Conservation (phyloP, 371 early-diverging fungal species). For the Lichtheimia hyalospora region DNA sequence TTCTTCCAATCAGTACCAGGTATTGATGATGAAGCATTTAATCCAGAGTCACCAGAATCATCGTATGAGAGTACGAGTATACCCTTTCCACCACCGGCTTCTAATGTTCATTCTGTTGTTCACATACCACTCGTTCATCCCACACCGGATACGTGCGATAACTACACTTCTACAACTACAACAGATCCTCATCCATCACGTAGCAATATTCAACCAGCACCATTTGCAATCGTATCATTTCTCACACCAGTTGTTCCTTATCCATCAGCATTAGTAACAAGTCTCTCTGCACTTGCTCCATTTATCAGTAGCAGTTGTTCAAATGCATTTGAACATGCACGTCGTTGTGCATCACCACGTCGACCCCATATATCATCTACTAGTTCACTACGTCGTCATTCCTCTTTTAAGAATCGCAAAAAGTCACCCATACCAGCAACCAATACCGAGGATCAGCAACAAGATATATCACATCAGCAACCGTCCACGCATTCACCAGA, state of each 20-base stretch:
- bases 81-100: slow-evolving; percentile 41
- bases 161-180: slow-evolving; percentile 12
- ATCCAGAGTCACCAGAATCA: slow-evolving; percentile 52
- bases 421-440: slow-evolving; percentile 15
- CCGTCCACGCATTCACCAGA: too few species aligned
- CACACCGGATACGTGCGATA: slow-evolving; percentile 16
- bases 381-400: not conserved
- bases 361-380: not conserved
- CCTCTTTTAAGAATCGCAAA: not conserved
- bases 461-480: too few species aligned
- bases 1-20: slow-evolving; percentile 58
- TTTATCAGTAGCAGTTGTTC: slow-evolving; percentile 54
- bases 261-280: slow-evolving; percentile 50
- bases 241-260: slow-evolving; percentile 62
- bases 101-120: slow-evolving; percentile 58
- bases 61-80: slow-evolving; percentile 28
- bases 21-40: slow-evolving; percentile 64
- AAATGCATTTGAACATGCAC: slow-evolving; percentile 31
- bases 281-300: slow-evolving; percentile 49
- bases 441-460: not conserved
- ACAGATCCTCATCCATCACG: slow-evolving; percentile 6
- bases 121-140: slow-evolving; percentile 59
- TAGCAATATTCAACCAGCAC: slow-evolving; percentile 30
- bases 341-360: not conserved
- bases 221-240: slow-evolving; percentile 62